Conservation (phyloP, 164 flowering plant genomes). For the Malania oleifera region DNA sequence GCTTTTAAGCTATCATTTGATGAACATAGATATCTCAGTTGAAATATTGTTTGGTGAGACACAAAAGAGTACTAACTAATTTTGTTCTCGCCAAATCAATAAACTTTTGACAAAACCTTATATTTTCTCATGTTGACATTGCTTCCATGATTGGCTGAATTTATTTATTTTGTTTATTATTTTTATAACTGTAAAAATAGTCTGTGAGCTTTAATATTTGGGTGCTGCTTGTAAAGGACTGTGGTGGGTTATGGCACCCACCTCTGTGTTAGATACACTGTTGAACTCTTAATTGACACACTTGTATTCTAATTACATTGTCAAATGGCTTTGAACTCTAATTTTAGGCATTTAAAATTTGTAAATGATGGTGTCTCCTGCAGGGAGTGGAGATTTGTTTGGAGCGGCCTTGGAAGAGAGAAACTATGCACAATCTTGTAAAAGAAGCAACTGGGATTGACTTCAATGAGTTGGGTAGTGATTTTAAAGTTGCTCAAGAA, state of each 20-base stretch:
- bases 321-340: background rate
- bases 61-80: too few relatives aligned
- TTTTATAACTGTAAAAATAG: too few relatives aligned
- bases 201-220: background rate
- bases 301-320: background rate
- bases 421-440: conserved; percentile 97
- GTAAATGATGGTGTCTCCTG: conserved; percentile 10
- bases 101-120: background rate
- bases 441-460: conserved; percentile 82
- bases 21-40: background rate
- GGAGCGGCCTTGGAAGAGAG: conserved; percentile 95
- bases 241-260: background rate
- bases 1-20: background rate
- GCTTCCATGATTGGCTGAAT: background rate
- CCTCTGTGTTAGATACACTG: background rate
- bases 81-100: too few relatives aligned
- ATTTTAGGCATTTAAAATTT: background rate
- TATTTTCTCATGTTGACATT: background rate
- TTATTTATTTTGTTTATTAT: too few relatives aligned
- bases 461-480: conserved; percentile 55
- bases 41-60: too few relatives aligned
- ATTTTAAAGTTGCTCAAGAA: conserved; percentile 67
- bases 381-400: conserved; percentile 80
- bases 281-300: background rate
- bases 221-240: background rate